Base-by-base conservation (phyloP, 148 eudicot genomes). In the Rhododendron vialii region DNA sequence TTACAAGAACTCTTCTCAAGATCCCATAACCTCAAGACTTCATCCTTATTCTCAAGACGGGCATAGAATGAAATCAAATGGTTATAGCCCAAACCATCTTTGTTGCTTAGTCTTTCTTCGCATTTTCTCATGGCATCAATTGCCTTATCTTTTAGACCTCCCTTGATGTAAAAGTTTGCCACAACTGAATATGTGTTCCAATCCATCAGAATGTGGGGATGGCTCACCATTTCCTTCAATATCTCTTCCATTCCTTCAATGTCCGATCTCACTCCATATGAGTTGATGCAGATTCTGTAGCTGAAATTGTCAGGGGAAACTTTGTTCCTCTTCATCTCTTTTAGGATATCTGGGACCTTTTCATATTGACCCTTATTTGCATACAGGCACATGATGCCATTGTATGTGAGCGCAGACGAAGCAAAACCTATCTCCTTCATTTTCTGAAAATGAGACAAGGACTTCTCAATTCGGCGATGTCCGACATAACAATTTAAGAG, bases 401-500 rank as follows among this genome's bases (percentile, higher is more conserved):
- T 95, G 90, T 92, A 97, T 78, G 95, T 88, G 55, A 93, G 92
- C 11, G 95, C 4, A 10, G 95, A 86, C 75, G 93, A 86, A 77
- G 91, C 90, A 85, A 93, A 87, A 78, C 96, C 96, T 87, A 90
- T 78, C 79, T 94, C 96, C 89, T 93, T 93, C 99, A 97, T 97
- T 85, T 89, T 93, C 84, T 88, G 89, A 38, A 94, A 88, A 85
- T 93, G 98, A 26, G 92, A 83, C 73, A 94, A 88, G 82, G 99
- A 85, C 86, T 92, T 93, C 41, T 93, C 94, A 24, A 89, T 91
- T 88, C 93, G 90, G 84, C 91, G 92, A 61, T 93, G 96, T 24
- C 96, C 89, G 38, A 94, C 99, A 87, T 97, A 97, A 83, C 98
- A 97, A 89, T 97, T 93, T 71, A 97, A 92, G 82, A 97, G 95